These are phyloP conservation scores for Eucalyptus urophylla DNA, from an alignment of 345 rosid species.

Conservation along the genomic window DNA sequence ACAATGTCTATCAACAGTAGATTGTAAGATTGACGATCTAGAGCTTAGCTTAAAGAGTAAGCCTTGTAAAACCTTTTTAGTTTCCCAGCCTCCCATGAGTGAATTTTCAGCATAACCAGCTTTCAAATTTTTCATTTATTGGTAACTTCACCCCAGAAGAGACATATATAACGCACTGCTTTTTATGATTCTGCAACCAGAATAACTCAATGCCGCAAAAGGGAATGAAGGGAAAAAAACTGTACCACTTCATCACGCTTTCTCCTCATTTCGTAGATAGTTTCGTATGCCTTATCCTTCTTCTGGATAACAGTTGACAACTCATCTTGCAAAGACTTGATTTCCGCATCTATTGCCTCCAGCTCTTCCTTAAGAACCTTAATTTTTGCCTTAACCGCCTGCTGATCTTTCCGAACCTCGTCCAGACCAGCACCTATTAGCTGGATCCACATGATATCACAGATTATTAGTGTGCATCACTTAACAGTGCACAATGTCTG, in stretches of 20 bases:
- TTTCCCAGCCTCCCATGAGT: not conserved
- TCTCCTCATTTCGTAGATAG: constrained; percentile 40
- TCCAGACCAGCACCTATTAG: constrained; percentile 70
- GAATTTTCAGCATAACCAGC: not conserved
- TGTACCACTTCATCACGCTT: constrained; percentile 63
- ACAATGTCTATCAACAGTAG: not conserved
- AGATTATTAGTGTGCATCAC: not conserved
- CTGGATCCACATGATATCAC: constrained; percentile 16
- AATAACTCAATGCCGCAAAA: not conserved
- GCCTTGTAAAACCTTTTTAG: not conserved
- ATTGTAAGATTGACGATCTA: not conserved
- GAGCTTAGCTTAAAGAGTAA: not conserved
- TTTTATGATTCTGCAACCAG: not conserved
- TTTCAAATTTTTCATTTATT: not conserved
- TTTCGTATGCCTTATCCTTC: constrained; percentile 48
- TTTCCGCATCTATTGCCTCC: constrained; percentile 46
- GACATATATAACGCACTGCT: not conserved
- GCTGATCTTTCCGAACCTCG: constrained; percentile 80
- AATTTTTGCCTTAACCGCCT: constrained; percentile 46
- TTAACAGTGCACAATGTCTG: not conserved
- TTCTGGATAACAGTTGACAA: constrained; percentile 29
- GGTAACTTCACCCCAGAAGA: not conserved
- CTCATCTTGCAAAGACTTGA: constrained; percentile 45
- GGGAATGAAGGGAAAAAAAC: not conserved
- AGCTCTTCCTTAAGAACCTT: constrained; percentile 34